A percentile compares a stretch with the other conserved stretches of the same genome.
Conservation (phyloP, 495 filamentous ascomycete species). For the Xanthoparmelia taractica region DNA sequence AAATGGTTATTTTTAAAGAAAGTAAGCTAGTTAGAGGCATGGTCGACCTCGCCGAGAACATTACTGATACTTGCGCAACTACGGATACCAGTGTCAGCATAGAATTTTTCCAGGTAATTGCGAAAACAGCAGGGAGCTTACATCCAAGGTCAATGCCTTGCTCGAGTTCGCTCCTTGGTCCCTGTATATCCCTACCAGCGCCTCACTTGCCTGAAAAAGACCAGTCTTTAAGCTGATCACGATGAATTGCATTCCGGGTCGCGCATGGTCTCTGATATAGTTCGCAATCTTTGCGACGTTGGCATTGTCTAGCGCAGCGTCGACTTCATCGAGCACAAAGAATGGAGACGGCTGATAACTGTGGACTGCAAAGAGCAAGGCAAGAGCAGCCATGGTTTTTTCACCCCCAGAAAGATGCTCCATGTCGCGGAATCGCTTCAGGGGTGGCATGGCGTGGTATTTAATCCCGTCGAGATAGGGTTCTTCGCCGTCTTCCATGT, state of each 20-base stretch:
- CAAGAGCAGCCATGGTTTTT: slow-evolving; percentile 97
- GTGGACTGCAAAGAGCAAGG: slow-evolving; percentile 92
- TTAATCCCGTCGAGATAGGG: slow-evolving; percentile 92
- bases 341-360: slow-evolving; percentile 90
- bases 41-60: background rate
- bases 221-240: slow-evolving; percentile 93
- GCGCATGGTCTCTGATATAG: slow-evolving; percentile 88
- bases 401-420: slow-evolving; percentile 95
- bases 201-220: slow-evolving; percentile 89
- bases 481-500: slow-evolving; percentile 82
- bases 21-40: background rate
- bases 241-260: slow-evolving; percentile 97
- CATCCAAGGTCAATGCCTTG: slow-evolving; percentile 84
- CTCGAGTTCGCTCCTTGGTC: slow-evolving; percentile 89
- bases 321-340: slow-evolving; percentile 97
- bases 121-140: slow-evolving; percentile 45
- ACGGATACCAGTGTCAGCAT: slow-evolving; percentile 3
- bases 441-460: slow-evolving; percentile 96
- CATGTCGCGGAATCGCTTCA: slow-evolving; percentile 99
- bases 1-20: background rate
- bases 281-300: slow-evolving; percentile 93
- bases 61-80: slow-evolving; percentile 27
- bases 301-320: slow-evolving; percentile 92
- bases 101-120: background rate
- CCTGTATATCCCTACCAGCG: slow-evolving; percentile 86